A percentile compares a stretch with the other conserved stretches of the same genome.
Conservation (phyloP, 768 basidiomycete species). For the Panaeolus papilionaceus region DNA sequence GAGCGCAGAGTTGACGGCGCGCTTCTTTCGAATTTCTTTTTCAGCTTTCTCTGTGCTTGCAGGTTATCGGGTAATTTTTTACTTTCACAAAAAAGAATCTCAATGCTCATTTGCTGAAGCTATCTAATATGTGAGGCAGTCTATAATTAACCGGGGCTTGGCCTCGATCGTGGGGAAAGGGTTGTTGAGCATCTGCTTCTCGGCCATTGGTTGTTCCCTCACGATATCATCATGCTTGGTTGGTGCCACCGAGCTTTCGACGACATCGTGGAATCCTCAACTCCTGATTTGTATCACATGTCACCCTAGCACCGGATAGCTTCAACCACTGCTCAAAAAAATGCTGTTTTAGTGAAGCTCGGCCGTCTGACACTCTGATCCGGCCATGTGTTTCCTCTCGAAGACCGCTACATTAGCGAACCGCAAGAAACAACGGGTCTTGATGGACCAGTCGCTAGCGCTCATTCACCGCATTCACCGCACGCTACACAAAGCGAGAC, state of each 20-base stretch:
- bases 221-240: constrained; percentile 19
- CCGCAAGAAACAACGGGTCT: neutral
- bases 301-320: constrained; percentile 9
- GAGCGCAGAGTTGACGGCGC: constrained; percentile 9
- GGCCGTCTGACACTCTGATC: constrained; percentile 14
- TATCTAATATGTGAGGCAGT: constrained; percentile 13
- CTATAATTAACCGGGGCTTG: constrained; percentile 13
- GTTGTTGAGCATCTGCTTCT: constrained; percentile 21
- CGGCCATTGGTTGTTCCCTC: constrained; percentile 16
- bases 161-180: constrained; percentile 15
- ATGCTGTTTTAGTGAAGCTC: constrained; percentile 1
- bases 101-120: neutral
- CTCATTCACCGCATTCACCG: constrained; percentile 1
- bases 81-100: neutral
- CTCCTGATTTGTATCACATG: constrained; percentile 14
- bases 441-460: neutral
- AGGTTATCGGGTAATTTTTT: neutral
- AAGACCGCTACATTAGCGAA: neutral
- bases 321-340: neutral
- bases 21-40: constrained; percentile 6
- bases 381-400: neutral
- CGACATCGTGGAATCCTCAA: constrained; percentile 27
- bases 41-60: neutral
- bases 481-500: neutral
- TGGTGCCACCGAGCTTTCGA: constrained; percentile 24